These are phyloP conservation scores for Phellinidium pouzarii DNA, from an alignment of 1,284 basidiomycete species.

Conservation along the genomic window DNA sequence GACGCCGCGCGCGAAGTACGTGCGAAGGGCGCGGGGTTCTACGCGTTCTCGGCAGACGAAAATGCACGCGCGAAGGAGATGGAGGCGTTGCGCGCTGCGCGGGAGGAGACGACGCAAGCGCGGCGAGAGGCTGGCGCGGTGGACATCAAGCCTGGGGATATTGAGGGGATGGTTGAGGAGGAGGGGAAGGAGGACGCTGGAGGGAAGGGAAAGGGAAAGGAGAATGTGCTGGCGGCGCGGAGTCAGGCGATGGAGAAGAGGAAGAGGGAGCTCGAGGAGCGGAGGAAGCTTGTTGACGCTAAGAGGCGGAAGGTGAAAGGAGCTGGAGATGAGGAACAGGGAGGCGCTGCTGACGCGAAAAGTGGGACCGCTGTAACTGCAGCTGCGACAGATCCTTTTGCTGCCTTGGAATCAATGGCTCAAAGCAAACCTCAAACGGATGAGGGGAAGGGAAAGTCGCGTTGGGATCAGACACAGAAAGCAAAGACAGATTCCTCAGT, in stretches of 20 bases:
- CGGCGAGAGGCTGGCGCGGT: conserved; percentile 54
- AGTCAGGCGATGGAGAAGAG: conserved; percentile 73
- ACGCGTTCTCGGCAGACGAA: conserved; percentile 82
- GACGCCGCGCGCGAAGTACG: conserved; percentile 79
- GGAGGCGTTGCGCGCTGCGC: conserved; percentile 62
- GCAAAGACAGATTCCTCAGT: conserved; percentile 21
- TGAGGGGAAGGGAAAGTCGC: conserved; percentile 16
- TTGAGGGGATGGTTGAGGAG: conserved; percentile 49
- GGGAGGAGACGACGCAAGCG: conserved; percentile 66
- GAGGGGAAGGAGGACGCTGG: not conserved
- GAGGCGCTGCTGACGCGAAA: conserved; percentile 13
- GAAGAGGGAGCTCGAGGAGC: conserved; percentile 72
- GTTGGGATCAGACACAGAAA: conserved; percentile 22
- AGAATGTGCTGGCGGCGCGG: conserved; percentile 23
- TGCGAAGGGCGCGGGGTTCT: conserved; percentile 84
- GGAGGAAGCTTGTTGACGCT: conserved; percentile 69
- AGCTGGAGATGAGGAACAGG: conserved; percentile 11
- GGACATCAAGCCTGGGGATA: conserved; percentile 53
- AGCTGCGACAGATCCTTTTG: conserved; percentile 39
- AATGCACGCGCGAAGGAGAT: conserved; percentile 69
- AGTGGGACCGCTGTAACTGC: conserved; percentile 10
- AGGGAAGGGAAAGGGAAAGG: conserved; percentile 28
- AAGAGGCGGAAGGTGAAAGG: conserved; percentile 63
- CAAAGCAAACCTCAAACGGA: conserved; percentile 18
- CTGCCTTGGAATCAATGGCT: conserved; percentile 38